phyloP scores from a whole-genome alignment of 305 asterid genomes.

The Rubia balearica region DNA sequence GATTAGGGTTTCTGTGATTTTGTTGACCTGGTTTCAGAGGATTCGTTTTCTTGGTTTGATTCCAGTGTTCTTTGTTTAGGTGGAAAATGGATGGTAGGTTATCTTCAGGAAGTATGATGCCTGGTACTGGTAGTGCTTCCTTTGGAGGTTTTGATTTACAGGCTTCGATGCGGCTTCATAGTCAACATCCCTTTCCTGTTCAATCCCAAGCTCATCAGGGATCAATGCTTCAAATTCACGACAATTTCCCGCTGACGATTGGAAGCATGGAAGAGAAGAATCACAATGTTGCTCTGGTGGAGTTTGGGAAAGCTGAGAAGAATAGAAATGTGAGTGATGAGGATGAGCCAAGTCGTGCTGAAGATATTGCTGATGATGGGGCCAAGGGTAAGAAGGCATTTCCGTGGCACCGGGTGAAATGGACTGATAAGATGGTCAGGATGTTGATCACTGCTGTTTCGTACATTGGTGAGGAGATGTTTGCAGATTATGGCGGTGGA shows the following conservation, averaged over 20 bases:
- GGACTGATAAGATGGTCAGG: slow-evolving; percentile 78
- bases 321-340: slow-evolving; percentile 58
- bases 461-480: slow-evolving; percentile 57
- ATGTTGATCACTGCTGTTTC: slow-evolving; percentile 73
- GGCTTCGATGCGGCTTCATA: slow-evolving; percentile 41
- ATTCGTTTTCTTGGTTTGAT: slow-evolving; percentile 17
- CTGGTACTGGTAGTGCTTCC: slow-evolving; percentile 33
- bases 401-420: slow-evolving; percentile 81
- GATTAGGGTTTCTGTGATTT: slow-evolving; percentile 10
- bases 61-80: slow-evolving; percentile 12
- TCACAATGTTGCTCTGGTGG: slow-evolving; percentile 29
- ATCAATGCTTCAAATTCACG: slow-evolving; percentile 28
- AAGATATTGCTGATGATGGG: slow-evolving; percentile 38
- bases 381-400: slow-evolving; percentile 51
- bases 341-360: slow-evolving; percentile 51
- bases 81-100: slow-evolving; percentile 43
- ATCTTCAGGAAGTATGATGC: slow-evolving; percentile 43
- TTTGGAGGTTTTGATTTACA: slow-evolving; percentile 53
- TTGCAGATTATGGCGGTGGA: slow-evolving; percentile 30
- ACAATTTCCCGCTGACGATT: slow-evolving; percentile 46
- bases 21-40: slow-evolving; percentile 17
- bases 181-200: slow-evolving; percentile 29
- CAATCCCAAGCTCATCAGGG: slow-evolving; percentile 35
- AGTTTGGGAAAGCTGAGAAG: slow-evolving; percentile 39
- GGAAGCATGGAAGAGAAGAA: slow-evolving; percentile 37